A percentile compares a stretch with the other conserved stretches of the same genome.
Evolutionary conservation across 257 asterid species (phyloP).

Genomic region (Jaltomata sinuosa): DNA sequence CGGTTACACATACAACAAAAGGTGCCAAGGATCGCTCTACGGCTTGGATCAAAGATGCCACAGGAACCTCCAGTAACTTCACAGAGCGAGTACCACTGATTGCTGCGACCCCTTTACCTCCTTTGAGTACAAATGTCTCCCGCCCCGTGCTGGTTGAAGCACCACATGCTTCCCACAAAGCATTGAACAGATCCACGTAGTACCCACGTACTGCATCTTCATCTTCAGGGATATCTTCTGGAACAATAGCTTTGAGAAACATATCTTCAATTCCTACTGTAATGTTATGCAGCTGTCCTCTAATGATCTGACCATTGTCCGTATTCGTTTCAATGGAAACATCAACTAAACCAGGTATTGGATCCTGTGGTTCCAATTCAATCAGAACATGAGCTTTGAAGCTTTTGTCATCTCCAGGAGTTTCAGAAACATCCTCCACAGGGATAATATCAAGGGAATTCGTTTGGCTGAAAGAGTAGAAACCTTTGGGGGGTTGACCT

Average conservation of each 20-base stretch:
- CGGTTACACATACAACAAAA: conserved; percentile 75
- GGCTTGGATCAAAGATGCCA: conserved; percentile 42
- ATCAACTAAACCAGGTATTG: conserved; percentile 80
- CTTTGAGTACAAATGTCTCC: conserved; percentile 72
- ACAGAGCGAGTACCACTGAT: conserved; percentile 80
- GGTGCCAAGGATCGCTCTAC: conserved; percentile 65
- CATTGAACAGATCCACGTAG: conserved; percentile 53
- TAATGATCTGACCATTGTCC: conserved; percentile 61
- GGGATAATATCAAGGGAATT: conserved; percentile 66
- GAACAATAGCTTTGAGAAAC: conserved; percentile 72
- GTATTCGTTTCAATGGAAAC: conserved; percentile 69
- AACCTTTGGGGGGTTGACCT: conserved; percentile 42
- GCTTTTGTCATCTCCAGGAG: conserved; percentile 39
- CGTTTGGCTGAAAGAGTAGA: conserved; percentile 23
- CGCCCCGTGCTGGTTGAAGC: conserved; percentile 70
- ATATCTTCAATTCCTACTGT: conserved; percentile 91
- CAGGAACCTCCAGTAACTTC: conserved; percentile 70
- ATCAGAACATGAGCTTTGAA: conserved; percentile 50
- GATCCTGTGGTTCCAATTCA: conserved; percentile 87
- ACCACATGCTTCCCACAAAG: conserved; percentile 95
- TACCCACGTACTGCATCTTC: conserved; percentile 36
- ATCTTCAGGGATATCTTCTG: conserved; percentile 50
- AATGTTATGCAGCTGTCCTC: conserved; percentile 67
- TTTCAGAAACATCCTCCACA: conserved; percentile 42
- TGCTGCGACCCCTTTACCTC: conserved; percentile 83